These are phyloP conservation scores for Penicillium palitans DNA, from an alignment of 2,329 filamentous ascomycete genomes.

Conservation along the genomic window DNA sequence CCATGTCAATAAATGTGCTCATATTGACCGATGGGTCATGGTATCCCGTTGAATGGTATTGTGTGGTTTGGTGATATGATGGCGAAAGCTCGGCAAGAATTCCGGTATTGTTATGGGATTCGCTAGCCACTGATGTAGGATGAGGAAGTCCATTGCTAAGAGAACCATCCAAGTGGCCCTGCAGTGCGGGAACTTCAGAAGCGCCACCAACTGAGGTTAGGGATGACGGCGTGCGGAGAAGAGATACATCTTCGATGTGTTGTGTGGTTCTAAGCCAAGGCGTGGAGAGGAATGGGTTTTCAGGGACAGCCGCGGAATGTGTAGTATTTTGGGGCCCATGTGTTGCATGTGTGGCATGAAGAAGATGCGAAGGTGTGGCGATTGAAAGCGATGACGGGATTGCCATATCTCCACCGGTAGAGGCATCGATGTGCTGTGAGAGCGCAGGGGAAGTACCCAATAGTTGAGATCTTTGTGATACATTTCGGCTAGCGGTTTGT, in stretches of 20 bases:
- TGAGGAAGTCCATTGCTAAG: slow-evolving; percentile 15
- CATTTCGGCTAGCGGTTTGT: not conserved
- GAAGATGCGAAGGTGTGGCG: slow-evolving; percentile 12
- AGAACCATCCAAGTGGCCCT: slow-evolving; percentile 20
- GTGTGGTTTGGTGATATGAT: slow-evolving; percentile 24
- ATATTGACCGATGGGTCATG: slow-evolving; percentile 31
- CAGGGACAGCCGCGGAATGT: slow-evolving; percentile 10
- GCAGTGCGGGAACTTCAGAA: slow-evolving; percentile 21
- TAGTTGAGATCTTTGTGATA: slow-evolving; percentile 1
- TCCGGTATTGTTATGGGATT: slow-evolving; percentile 19
- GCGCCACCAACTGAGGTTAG: slow-evolving; percentile 25
- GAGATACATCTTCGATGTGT: slow-evolving; percentile 28
- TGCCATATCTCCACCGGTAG: slow-evolving; percentile 6
- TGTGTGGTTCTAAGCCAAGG: slow-evolving; percentile 32
- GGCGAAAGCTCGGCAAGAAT: slow-evolving; percentile 28
- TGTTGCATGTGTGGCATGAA: slow-evolving; percentile 1
- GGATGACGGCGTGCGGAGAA: slow-evolving; percentile 34
- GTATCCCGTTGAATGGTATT: slow-evolving; percentile 30
- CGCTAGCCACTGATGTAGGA: slow-evolving; percentile 22
- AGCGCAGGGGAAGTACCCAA: slow-evolving; percentile 4
- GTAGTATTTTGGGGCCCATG: slow-evolving; percentile 4
- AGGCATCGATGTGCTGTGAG: slow-evolving; percentile 13
- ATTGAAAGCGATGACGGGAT: slow-evolving; percentile 10
- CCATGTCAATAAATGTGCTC: slow-evolving; percentile 32
- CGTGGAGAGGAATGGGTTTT: slow-evolving; percentile 28